Base-by-base conservation (phyloP, 2,329 filamentous ascomycete species). In the Parastagonospora avenae region DNA sequence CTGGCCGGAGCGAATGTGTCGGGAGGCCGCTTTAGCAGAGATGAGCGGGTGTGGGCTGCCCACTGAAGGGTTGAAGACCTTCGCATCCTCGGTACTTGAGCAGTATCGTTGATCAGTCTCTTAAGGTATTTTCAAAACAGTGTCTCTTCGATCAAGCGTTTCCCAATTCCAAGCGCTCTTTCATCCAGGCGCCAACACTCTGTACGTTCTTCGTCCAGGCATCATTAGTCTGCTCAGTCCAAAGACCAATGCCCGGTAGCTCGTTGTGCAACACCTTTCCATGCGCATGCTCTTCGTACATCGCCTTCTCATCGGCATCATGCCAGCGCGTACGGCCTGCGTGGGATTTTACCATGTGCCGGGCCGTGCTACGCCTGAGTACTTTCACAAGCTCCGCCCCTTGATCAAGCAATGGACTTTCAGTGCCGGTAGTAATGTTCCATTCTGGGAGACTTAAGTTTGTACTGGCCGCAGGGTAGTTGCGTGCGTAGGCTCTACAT, bases 401-500 rank as follows among this genome's bases (percentile, higher is more conserved):
- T 56, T 79, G 78, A 15, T 74, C 74, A 1, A 60, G 54, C 0
- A 81, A 63, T 1, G 72, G 67, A 29, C 71, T 76, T 3, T 69
- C 62, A 1, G 60, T 50, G 1, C 76, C 77, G 1, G 75, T 63
- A 5, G 68, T 70, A 29, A 81, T 67, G 33, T 69, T 68, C 61
- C 78, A 76, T 8, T 58, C 45, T 0, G 79, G 79, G 1, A 81
- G 50, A 11, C 55, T 61, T 1, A 81, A 60, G 1, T 68, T 70
- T 1, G 70, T 65, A 8, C 70, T 69, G 2, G 72, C 66, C 31
- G 74, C 74, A 4, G 79, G 79, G 54, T 76, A 80, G 30, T 71
- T 65, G 6, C 74, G 74, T 9, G 73, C 71, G 35, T 73, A 72
- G 0, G 68, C 60, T 19, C 68, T 67, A 51, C 67, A 71, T 44